Conservation (phyloP, 2,329 filamentous ascomycete genomes). For the Ceratocystis colombiana region DNA sequence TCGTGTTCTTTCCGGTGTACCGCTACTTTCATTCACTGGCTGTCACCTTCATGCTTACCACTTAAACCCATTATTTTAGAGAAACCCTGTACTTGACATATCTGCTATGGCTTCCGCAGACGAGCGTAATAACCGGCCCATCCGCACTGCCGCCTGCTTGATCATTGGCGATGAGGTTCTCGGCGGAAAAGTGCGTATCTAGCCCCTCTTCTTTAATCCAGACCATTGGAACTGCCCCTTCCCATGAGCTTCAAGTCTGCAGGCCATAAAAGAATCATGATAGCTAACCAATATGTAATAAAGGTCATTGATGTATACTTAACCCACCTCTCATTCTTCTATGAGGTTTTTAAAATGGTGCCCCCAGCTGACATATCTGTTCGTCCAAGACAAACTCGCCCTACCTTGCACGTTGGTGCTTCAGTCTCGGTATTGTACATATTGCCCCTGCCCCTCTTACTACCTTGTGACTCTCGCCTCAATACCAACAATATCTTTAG, state of each 20-base stretch:
- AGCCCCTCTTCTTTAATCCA: background rate
- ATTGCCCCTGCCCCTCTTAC: background rate
- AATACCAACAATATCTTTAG: slow-evolving; percentile 32
- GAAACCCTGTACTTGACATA: slow-evolving; percentile 18
- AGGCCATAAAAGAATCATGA: background rate
- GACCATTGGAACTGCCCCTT: background rate
- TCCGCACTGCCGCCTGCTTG: slow-evolving; percentile 81
- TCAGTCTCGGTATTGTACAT: slow-evolving; percentile 49
- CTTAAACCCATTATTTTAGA: background rate
- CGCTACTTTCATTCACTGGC: background rate
- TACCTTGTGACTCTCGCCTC: background rate
- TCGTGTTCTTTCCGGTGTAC: background rate
- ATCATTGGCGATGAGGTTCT: slow-evolving; percentile 97
- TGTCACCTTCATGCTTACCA: background rate
- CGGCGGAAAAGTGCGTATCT: slow-evolving; percentile 66
- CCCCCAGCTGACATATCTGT: slow-evolving; percentile 1
- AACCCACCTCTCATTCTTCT: background rate
- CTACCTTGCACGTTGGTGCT: slow-evolving; percentile 56
- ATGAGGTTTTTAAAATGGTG: background rate
- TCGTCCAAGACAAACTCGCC: slow-evolving; percentile 41
- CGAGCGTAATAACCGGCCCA: slow-evolving; percentile 53
- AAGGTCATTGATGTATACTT: slow-evolving; percentile 25
- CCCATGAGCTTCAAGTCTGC: background rate
- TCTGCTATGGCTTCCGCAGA: slow-evolving; percentile 39
- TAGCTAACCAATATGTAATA: slow-evolving; percentile 1